A percentile compares a stretch with the other conserved stretches of the same genome.
Evolutionary conservation across 306 rosid genomes (phyloP).

Genomic region (Begonia peltatifolia): DNA sequence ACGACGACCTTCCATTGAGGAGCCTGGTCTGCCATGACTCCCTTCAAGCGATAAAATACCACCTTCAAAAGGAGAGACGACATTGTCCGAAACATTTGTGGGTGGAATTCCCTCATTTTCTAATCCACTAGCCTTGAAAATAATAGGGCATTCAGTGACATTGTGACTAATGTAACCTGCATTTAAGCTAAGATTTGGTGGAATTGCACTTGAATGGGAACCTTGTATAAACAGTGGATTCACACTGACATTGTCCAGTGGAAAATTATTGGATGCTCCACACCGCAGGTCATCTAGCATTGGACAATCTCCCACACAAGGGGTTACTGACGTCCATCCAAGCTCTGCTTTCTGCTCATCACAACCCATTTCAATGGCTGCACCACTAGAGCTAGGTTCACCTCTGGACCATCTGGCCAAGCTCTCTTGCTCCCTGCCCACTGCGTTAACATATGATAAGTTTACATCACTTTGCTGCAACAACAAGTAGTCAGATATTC

Average conservation of each 20-base stretch:
- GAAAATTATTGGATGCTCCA: conserved; percentile 36
- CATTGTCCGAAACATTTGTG: conserved; percentile 31
- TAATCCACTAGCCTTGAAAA: conserved; percentile 45
- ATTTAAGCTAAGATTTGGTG: conserved; percentile 51
- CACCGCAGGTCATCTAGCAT: conserved; percentile 35
- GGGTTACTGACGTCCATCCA: conserved; percentile 50
- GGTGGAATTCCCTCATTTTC: conserved; percentile 37
- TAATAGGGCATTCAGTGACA: conserved; percentile 21
- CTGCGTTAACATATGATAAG: conserved; percentile 28
- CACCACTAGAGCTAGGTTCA: conserved; percentile 65
- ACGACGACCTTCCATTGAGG: conserved; percentile 55
- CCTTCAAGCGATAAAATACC: conserved; percentile 26
- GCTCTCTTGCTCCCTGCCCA: conserved; percentile 45
- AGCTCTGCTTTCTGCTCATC: conserved; percentile 57
- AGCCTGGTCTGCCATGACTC: conserved; percentile 47
- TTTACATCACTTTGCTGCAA: too few relatives aligned
- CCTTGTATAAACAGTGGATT: conserved; percentile 30
- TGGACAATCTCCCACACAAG: conserved; percentile 28
- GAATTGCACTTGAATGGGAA: conserved; percentile 36
- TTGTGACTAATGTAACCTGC: conserved; percentile 36
- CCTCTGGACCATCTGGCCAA: conserved; percentile 72
- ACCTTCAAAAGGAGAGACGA: conserved; percentile 37
- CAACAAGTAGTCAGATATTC: conserved; percentile 23
- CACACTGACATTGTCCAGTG: conserved; percentile 37
- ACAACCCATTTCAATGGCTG: conserved; percentile 28